Evolutionary conservation across 345 rosid species (phyloP).

Genomic region (Populus nigra): DNA sequence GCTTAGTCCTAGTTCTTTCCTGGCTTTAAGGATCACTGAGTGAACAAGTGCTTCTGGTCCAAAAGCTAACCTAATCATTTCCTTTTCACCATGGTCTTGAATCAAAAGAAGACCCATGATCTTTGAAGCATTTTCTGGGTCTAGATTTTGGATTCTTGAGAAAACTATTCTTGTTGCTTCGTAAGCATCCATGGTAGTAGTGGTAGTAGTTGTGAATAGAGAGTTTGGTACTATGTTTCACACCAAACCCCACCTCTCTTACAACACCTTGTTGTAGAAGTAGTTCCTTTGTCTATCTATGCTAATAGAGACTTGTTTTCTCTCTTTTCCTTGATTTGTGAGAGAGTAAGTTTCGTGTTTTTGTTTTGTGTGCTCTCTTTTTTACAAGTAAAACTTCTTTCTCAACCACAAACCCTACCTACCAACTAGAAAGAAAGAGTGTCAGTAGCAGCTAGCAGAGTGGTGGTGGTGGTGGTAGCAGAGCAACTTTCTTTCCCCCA

Average conservation of each 20-base stretch:
- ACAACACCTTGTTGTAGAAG: constrained; percentile 16
- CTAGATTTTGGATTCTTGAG: constrained; percentile 71
- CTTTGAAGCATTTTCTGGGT: constrained; percentile 88
- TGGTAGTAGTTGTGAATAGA: constrained; percentile 7
- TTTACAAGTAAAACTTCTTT: constrained; percentile 44
- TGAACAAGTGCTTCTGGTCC: constrained; percentile 79
- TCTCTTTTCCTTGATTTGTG: constrained; percentile 3
- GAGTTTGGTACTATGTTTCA: constrained; percentile 33
- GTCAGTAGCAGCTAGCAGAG: constrained; percentile 13
- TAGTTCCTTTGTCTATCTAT: constrained; percentile 14
- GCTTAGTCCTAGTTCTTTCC: constrained; percentile 62
- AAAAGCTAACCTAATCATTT: constrained; percentile 88
- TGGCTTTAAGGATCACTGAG: constrained; percentile 62
- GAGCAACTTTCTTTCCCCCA: constrained; percentile 22
- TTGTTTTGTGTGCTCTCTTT: neutral
- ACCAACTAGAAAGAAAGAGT: constrained; percentile 34
- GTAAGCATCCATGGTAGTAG: constrained; percentile 66
- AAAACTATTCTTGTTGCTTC: constrained; percentile 90
- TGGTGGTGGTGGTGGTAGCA: neutral
- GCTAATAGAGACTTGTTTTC: constrained; percentile 8
- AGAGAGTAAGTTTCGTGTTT: neutral
- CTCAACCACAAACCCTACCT: constrained; percentile 54
- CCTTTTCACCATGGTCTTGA: constrained; percentile 93
- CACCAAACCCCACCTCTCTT: constrained; percentile 23
- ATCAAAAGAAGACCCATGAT: constrained; percentile 90